Evolutionary conservation across 2,329 filamentous ascomycete genomes (phyloP).

Genomic region (Pseudogymnoascus sp.): DNA sequence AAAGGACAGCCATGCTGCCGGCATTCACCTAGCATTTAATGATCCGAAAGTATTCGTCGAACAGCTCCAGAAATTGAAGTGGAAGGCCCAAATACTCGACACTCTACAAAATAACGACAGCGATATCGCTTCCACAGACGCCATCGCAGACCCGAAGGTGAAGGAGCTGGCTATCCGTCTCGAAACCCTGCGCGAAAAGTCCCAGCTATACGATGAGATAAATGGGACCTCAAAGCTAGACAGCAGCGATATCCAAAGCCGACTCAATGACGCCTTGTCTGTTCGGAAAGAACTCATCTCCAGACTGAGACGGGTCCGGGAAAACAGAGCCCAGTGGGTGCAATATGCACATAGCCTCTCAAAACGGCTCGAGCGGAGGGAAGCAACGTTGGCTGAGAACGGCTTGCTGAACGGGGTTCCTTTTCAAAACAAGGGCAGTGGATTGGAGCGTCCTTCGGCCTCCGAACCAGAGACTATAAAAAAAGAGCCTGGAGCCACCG

Average conservation of each 20-base stretch:
- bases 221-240: neutral
- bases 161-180: neutral
- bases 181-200: neutral
- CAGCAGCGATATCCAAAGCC: neutral
- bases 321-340: neutral
- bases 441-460: neutral
- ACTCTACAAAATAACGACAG: neutral
- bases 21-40: neutral
- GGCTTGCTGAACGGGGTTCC: neutral
- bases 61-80: neutral
- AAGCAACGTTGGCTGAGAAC: neutral
- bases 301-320: neutral
- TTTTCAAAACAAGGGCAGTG: slow-evolving; percentile 2
- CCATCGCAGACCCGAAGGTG: neutral
- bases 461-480: neutral
- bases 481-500: neutral
- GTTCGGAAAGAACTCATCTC: slow-evolving; percentile 1
- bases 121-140: neutral
- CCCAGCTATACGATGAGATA: neutral
- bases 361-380: neutral
- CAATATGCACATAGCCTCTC: neutral
- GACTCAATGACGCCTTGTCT: neutral
- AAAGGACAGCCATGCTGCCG: neutral
- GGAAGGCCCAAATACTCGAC: neutral
- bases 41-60: neutral